Percentiles rank a stretch among this genome's conserved stretches.
Conservation (phyloP, 805 yeast species). For the Scheffersomyces lignosus region DNA sequence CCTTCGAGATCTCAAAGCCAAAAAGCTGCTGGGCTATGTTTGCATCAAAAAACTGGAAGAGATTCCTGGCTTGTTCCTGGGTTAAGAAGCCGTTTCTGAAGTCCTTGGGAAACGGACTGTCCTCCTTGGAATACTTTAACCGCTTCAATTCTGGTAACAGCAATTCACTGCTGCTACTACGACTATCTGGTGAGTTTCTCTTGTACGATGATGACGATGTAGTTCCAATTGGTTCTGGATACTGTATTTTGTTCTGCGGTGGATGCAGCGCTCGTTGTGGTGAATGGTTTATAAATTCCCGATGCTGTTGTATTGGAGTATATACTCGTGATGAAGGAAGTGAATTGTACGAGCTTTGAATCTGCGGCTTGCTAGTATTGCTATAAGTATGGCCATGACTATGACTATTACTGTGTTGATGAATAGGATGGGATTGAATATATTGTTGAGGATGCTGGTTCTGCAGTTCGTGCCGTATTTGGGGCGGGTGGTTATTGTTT, state of each 20-base stretch:
- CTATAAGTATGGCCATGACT: not conserved
- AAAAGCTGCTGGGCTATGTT: slow-evolving; percentile 63
- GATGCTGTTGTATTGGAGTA: not conserved
- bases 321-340: not conserved
- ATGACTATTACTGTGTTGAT: not conserved
- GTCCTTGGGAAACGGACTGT: slow-evolving; percentile 20
- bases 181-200: too few species aligned
- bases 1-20: slow-evolving; percentile 59
- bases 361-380: not conserved
- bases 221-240: not conserved
- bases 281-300: too few species aligned
- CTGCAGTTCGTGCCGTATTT: slow-evolving; percentile 4
- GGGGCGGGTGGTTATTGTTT: slow-evolving; percentile 3
- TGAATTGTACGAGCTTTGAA: not conserved
- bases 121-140: not conserved
- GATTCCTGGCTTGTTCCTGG: slow-evolving; percentile 43
- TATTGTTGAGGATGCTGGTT: slow-evolving; percentile 5
- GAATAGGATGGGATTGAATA: too few species aligned
- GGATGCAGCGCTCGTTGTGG: not conserved
- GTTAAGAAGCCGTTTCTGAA: slow-evolving; percentile 39
- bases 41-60: slow-evolving; percentile 52
- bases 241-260: not conserved
- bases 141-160: not conserved
- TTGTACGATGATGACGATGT: too few species aligned
- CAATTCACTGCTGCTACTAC: not conserved